Percentiles rank a stretch among this genome's conserved stretches.
Evolutionary conservation across 345 rosid genomes (phyloP).

Genomic region (Firmiana major): DNA sequence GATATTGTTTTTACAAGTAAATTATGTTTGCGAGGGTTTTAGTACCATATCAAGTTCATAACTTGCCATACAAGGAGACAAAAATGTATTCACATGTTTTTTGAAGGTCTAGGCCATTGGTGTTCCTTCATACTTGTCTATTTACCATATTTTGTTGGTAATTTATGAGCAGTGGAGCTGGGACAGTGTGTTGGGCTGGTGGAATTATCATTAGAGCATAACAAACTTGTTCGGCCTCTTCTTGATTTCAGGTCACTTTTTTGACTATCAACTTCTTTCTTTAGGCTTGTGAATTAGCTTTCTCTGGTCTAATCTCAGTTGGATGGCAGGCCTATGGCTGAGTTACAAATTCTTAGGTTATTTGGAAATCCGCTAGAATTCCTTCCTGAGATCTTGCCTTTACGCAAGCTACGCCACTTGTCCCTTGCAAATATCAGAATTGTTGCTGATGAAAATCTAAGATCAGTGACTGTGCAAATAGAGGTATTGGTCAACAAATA

Average conservation of each 20-base stretch:
- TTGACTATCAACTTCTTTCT: conserved; percentile 16
- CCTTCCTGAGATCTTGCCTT: conserved; percentile 93
- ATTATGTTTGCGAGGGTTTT: conserved; percentile 4
- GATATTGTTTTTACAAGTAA: conserved; percentile 2
- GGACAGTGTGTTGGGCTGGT: conserved; percentile 77
- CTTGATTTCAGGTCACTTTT: conserved; percentile 93
- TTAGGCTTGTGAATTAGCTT: conserved; percentile 18
- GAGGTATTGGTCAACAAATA: conserved; percentile 49
- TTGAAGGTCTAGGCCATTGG: conserved; percentile 7
- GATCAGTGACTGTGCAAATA: conserved; percentile 86
- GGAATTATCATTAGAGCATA: conserved; percentile 92
- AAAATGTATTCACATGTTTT: not conserved
- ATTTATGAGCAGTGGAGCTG: conserved; percentile 68
- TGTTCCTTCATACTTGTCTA: not conserved
- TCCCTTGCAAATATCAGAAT: conserved; percentile 91
- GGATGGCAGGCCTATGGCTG: conserved; percentile 85
- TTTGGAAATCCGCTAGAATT: conserved; percentile 98
- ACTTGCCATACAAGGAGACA: not conserved
- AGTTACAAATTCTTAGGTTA: conserved; percentile 73
- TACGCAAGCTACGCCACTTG: conserved; percentile 84
- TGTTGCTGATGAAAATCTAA: conserved; percentile 83
- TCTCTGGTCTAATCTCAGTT: conserved; percentile 40
- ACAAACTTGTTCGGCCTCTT: conserved; percentile 92
- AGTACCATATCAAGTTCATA: not conserved
- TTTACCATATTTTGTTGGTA: conserved; percentile 26